Evolutionary conservation across 805 yeast species (phyloP).

Genomic region (Myxozyma kluyveri): DNA sequence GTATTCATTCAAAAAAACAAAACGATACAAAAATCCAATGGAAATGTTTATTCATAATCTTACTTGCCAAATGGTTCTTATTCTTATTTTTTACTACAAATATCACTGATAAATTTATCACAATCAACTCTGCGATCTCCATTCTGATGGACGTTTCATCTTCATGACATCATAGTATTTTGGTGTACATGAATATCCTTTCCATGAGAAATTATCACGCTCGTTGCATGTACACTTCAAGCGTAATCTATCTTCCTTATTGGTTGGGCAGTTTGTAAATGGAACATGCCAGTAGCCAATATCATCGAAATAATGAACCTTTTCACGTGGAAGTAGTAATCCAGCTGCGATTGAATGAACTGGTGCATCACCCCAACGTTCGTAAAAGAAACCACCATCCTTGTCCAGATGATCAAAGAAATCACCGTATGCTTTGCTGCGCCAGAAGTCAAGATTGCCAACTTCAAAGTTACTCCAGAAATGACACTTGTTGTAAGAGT

Average conservation of each 20-base stretch:
- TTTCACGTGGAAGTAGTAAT: conserved; percentile 49
- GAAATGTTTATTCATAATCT: no score
- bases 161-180: conserved; percentile 37
- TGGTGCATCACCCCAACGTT: conserved; percentile 80
- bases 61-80: no score
- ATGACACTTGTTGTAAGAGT: conserved; percentile 69
- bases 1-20: no score
- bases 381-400: conserved; percentile 68
- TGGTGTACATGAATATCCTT: conserved; percentile 43
- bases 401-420: conserved; percentile 58
- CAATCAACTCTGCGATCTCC: conserved; percentile 26
- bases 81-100: no score
- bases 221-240: conserved; percentile 61
- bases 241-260: conserved; percentile 48
- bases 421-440: conserved; percentile 51
- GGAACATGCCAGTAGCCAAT: conserved; percentile 60
- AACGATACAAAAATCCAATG: no score
- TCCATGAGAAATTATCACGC: conserved; percentile 40
- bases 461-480: conserved; percentile 79
- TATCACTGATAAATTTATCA: no score
- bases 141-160: conserved; percentile 27
- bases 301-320: conserved; percentile 59
- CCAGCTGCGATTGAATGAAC: conserved; percentile 65
- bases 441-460: conserved; percentile 57
- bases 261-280: conserved; percentile 58